Percentiles rank a stretch among this genome's conserved stretches.
Evolutionary conservation across 2,329 filamentous ascomycete genomes (phyloP).

Genomic region (Drechslerella coelobrocha): DNA sequence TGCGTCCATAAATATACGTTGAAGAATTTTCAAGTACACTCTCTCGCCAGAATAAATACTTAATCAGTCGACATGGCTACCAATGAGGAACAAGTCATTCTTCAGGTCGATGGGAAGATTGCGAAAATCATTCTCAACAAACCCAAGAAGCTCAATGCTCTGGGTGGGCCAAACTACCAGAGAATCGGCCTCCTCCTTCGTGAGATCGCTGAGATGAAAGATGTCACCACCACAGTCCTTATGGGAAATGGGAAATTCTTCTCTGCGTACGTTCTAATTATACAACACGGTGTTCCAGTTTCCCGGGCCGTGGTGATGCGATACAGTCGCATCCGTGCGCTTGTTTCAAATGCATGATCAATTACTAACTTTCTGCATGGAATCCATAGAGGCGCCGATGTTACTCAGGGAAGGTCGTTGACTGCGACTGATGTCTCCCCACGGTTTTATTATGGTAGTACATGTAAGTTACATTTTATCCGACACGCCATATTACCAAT

Average conservation of each 20-base stretch:
- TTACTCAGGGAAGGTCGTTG: constrained; percentile 34
- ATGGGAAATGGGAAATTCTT: constrained; percentile 82
- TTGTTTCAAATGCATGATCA: no score
- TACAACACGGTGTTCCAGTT: no score
- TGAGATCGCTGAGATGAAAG: constrained; percentile 77
- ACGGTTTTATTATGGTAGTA: constrained; percentile 31
- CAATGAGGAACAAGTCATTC: constrained; percentile 34
- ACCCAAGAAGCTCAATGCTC: constrained; percentile 84
- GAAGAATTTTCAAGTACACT: no score
- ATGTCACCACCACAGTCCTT: constrained; percentile 83
- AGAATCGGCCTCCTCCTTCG: constrained; percentile 74
- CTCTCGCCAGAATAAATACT: no score
- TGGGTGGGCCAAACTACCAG: constrained; percentile 76
- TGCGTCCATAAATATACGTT: no score
- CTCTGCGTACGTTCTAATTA: constrained; percentile 76
- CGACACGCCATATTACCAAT: not conserved
- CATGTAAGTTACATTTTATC: constrained; percentile 24
- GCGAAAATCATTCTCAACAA: constrained; percentile 88
- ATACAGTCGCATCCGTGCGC: no score
- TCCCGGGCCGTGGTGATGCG: no score
- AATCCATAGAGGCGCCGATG: constrained; percentile 43
- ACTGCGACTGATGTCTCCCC: constrained; percentile 25
- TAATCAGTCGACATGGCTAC: constrained; percentile 34
- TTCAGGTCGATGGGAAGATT: constrained; percentile 58
- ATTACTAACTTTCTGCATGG: constrained; percentile 5